These are phyloP conservation scores for Rhodamnia rubescens DNA, from an alignment of 345 rosid genomes.

Conservation along the genomic window DNA sequence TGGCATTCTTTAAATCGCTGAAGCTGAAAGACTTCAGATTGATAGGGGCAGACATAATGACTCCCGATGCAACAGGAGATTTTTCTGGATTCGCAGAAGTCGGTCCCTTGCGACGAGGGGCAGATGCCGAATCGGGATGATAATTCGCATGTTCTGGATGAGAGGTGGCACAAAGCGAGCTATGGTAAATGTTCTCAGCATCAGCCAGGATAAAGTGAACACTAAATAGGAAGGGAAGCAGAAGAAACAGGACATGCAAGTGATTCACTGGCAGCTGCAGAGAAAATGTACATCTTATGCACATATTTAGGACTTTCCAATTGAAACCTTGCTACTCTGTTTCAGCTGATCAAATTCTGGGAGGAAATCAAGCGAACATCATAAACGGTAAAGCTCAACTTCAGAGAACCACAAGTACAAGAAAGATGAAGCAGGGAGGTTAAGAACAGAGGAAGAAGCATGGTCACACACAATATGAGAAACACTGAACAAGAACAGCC, in stretches of 20 bases:
- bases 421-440: not conserved
- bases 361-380: not conserved
- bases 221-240: not conserved
- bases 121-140: conserved; percentile 5
- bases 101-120: not conserved
- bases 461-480: not conserved
- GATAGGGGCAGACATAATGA: conserved; percentile 11
- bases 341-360: not conserved
- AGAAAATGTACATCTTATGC: not conserved
- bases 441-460: not conserved
- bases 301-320: not conserved
- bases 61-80: conserved; percentile 2
- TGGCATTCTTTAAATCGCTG: conserved; percentile 44
- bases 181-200: not conserved
- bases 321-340: not conserved
- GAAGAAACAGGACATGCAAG: not conserved
- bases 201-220: not conserved
- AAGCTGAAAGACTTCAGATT: conserved; percentile 43
- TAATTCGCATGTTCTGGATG: conserved; percentile 20
- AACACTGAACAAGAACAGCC: not conserved
- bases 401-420: not conserved
- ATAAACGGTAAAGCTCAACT: not conserved
- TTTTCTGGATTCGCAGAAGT: conserved; percentile 14
- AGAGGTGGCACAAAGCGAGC: not conserved
- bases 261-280: not conserved